Base-by-base conservation (phyloP, 306 rosid genomes). In the Betula pendula region DNA sequence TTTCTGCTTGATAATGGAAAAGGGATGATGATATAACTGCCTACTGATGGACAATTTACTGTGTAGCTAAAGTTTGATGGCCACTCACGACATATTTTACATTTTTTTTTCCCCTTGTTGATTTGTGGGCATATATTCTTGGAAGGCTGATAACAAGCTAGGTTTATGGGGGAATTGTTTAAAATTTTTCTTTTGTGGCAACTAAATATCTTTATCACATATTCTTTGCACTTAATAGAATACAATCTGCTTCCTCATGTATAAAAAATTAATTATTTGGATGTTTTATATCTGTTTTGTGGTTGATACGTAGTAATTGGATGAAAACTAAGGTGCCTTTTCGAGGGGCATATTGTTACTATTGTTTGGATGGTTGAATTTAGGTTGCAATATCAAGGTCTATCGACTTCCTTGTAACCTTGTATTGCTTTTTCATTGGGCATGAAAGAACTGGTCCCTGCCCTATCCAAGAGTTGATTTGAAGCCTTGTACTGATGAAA, bases 1-100 rank as follows among this genome's bases (percentile, higher is more conserved):
- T 27, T 60, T 31, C 27, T 17, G 29, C 14, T 19, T 19, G 58
- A 1, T 16, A 6, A n/a, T 51, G 58, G 58, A 19, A 51, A 52
- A 52, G 43, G 68, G 68, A 62, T 16, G 38, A 2, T 2, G 40
- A 62, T 11, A 62, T 62, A 33, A 17, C 2, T 29, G n/a, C 24
- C 44, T 16, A 62, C 19, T 62, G 40, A 62, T 62, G 20, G 68
- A 62, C 13, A 62, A 24, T 62, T 60, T 62, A 62, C 20, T 62
- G n/a, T 31, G 43, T 31, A 15, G 42, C 68, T 15, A 14, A 19
- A 27, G 5, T 62, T 11, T 55, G 68, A 31, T 62, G 22, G 22
- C 11, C 67, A 16, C 43, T n/a, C 68, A 29, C 19, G 16, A 62
- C 0, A 62, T 31, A 29, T n/a, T 62, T 29, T 62, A 62, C 42